Evolutionary conservation across 495 filamentous ascomycete genomes (phyloP), one percentile per base, ranked within the genome.

Genomic region (Xylaria telfairii): DNA sequence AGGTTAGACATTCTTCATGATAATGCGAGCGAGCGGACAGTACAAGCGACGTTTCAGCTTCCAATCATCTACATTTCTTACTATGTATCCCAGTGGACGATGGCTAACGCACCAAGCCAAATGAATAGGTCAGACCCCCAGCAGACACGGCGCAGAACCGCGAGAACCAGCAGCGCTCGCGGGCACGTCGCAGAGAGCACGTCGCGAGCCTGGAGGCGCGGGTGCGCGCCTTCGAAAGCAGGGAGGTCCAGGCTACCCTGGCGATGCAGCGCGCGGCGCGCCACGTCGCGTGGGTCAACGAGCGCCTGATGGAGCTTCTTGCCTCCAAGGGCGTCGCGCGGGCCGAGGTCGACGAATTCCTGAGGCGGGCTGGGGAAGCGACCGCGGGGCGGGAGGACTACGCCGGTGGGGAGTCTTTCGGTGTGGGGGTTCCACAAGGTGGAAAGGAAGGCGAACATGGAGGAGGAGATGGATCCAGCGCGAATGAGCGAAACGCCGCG

Each of bases 91-190:
- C 12, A 1, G 0, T 28, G 7, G 19, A 13, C 24, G 49, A 54
- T 7, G 3, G 24, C 49, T 54, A 30, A 28, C 26, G 15, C 12
- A 9, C 10, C 24, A 8, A 7, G 47, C 13, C 47, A 24, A 21
- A 47, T 13, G 9, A 24, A 41, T 13, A 41, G 68, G 47, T 70
- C 68, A 64, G 68, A 21, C 6, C 21, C 3, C 44, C 68, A 1
- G 49, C 68, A 1, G 28, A 70, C 49, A 4, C 37, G 6, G 60
- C 51, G 6, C 68, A 65, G 28, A 70, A 70, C 68, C 64, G 72
- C 5, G 56, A 69, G 30, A 74, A 69, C 69, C 72, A 74, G 49
- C 69, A 65, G 37, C 70, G 70, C 59, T 67, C 64, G 21, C 57
- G 72, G 2, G 72, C 72, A 9, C 69, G 72, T 56, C 53, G 65